Evolutionary conservation across 495 filamentous ascomycete genomes (phyloP), one percentile per base, ranked within the genome.

Genomic region (Trichoderma parareesei): DNA sequence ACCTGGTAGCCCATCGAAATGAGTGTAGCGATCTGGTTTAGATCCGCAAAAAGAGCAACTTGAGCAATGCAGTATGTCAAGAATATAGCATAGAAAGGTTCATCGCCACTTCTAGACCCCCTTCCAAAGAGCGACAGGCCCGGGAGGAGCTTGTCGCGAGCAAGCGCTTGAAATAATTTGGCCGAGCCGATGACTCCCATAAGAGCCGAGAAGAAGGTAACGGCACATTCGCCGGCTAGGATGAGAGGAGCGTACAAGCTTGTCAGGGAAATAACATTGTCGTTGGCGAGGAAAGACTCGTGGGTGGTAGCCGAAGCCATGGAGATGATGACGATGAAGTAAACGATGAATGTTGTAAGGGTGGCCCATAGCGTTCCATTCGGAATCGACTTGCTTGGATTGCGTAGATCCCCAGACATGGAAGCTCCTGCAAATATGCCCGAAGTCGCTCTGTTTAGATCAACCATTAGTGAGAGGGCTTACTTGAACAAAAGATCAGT

Each of bases 141-240:
- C 4, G 91, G 91, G 38, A 95, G 78, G 9, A 96, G 78, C 68
- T 85, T 86, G 72, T 96, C 91, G 71, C 90, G 80, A 14, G 90
- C 90, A 62, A 96, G 82, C 27, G 91, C 91, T 70, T 94, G 91
- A 41, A 96, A 81, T 16, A 93, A 85, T 75, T 94, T 94, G n/a
- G 91, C 89, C 33, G 91, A 87, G 2, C 89, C 91, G 69, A 94
- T 91, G 8, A 96, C 83, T 0, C 91, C 91, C 90, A 94, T 95
- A 65, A 96, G 69, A 4, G 87, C 84, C 0, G 91, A 94, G 78
- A 96, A 96, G 71, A 92, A 90, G 16, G 86, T 87, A 0, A 88
- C 88, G 3, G 91, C 89, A 67, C 92, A 86, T 73, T 96, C 91
- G 65, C 91, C 91, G 14, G 90, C 81, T 13, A 96, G 85, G 37